Evolutionary conservation across 163 green algal genomes (phyloP).

Genomic region (Chlamydomonas reinhardtii): DNA sequence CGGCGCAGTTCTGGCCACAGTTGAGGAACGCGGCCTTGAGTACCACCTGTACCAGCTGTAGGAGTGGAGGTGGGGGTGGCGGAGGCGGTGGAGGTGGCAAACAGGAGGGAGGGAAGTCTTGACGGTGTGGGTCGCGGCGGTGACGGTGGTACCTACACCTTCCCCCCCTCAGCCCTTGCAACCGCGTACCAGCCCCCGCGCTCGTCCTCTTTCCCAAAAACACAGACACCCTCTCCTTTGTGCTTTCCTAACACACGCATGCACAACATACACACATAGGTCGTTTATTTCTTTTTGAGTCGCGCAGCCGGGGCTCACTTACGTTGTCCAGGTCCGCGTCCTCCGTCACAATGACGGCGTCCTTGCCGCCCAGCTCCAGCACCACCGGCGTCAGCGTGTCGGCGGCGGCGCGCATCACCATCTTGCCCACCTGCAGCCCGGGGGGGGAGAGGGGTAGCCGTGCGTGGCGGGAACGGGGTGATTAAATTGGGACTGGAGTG

Average conservation of each 20-base stretch:
- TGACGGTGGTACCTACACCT: too few species aligned
- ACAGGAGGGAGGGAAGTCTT: neutral
- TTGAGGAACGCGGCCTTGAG: slow-evolving; percentile 93
- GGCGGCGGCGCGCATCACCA: slow-evolving; percentile 90
- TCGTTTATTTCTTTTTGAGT: too few species aligned
- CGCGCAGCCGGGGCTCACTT: too few species aligned
- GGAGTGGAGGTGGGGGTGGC: neutral
- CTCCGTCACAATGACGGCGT: slow-evolving; percentile 94
- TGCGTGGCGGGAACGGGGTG: too few species aligned
- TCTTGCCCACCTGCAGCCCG: slow-evolving; percentile 60
- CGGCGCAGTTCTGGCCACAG: slow-evolving; percentile 97
- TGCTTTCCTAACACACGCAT: too few species aligned
- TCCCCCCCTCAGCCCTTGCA: too few species aligned
- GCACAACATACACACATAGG: too few species aligned
- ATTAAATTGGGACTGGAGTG: too few species aligned
- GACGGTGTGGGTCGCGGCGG: too few species aligned
- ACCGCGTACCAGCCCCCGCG: too few species aligned
- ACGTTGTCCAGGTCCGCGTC: slow-evolving; percentile 81
- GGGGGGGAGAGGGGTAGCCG: slow-evolving; percentile 60
- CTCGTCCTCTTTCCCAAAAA: too few species aligned
- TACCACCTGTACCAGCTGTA: slow-evolving; percentile 85
- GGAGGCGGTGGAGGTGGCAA: neutral
- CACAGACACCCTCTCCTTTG: too few species aligned
- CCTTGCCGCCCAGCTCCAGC: slow-evolving; percentile 98
- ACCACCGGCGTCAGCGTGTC: slow-evolving; percentile 93